Evolutionary conservation across 345 rosid genomes (phyloP).

Genomic region (Arabis hirsuta): DNA sequence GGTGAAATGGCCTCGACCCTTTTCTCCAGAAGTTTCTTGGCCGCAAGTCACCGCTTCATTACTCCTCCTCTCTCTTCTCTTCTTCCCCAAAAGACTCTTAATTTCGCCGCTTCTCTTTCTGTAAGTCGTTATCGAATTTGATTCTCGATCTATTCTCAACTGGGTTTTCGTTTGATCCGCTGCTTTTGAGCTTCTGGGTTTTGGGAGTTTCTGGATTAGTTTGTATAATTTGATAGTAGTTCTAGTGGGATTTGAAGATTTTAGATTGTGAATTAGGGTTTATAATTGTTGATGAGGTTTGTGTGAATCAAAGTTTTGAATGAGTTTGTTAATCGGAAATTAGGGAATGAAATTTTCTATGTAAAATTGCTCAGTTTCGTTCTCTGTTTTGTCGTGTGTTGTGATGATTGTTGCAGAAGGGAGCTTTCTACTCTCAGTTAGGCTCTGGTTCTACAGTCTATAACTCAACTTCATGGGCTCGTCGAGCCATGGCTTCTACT

Average conservation of each 20-base stretch:
- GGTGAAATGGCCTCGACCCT: conserved; percentile 61
- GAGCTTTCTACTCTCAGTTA: conserved; percentile 43
- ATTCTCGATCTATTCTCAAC: conserved; percentile 12
- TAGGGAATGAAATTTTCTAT: background rate
- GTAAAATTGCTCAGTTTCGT: background rate
- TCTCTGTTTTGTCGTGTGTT: background rate
- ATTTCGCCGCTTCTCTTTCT: conserved; percentile 46
- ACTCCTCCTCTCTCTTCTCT: conserved; percentile 40
- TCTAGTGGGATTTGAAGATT: conserved; percentile 20
- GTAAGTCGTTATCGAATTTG: conserved; percentile 46
- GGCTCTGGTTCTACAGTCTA: conserved; percentile 33
- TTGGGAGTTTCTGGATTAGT: background rate
- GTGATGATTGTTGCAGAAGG: conserved; percentile 51
- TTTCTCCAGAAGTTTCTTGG: conserved; percentile 51
- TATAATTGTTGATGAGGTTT: conserved; percentile 23
- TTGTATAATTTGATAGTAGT: conserved; percentile 18
- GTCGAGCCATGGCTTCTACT: conserved; percentile 60
- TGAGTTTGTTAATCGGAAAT: background rate
- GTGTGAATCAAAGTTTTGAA: conserved; percentile 9
- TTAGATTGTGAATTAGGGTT: conserved; percentile 2
- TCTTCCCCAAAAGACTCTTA: conserved; percentile 39
- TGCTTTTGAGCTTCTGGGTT: conserved; percentile 11
- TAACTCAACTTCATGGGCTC: conserved; percentile 44
- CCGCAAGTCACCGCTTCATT: conserved; percentile 54
- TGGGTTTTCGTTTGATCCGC: conserved; percentile 19